A percentile compares a stretch with the other conserved stretches of the same genome.
Conservation (phyloP, 192 early-diverging fungal species). For the Ambispora gerdemannii region DNA sequence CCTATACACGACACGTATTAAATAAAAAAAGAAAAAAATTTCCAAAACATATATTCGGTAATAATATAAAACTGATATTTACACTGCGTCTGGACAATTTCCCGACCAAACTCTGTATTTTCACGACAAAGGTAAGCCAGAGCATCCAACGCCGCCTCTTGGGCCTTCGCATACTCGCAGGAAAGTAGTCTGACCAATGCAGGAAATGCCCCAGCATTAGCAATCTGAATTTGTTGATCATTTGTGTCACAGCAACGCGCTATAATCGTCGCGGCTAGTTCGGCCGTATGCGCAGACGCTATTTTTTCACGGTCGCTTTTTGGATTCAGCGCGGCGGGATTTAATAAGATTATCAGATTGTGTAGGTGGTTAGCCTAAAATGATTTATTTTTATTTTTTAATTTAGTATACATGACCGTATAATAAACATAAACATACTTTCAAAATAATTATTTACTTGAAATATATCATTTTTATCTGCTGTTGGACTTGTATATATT, state of each 20-base stretch:
- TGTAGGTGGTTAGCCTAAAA: constrained; percentile 44
- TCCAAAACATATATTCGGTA: no score
- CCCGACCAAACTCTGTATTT: constrained; percentile 50
- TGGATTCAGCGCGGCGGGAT: constrained; percentile 35
- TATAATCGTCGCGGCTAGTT: constrained; percentile 63
- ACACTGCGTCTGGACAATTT: constrained; percentile 53
- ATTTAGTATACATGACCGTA: not conserved
- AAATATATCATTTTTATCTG: constrained; percentile 50
- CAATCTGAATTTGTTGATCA: constrained; percentile 61
- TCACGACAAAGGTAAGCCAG: constrained; percentile 63
- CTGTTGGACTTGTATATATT: constrained; percentile 55
- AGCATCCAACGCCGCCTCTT: constrained; percentile 77
- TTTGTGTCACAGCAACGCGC: constrained; percentile 56
- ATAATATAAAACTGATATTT: no score
- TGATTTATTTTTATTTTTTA: not conserved
- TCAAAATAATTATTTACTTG: no score
- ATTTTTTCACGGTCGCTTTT: constrained; percentile 36
- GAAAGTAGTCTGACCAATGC: constrained; percentile 55
- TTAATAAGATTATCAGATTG: constrained; percentile 48
- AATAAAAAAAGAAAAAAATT: not conserved
- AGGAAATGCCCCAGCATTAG: constrained; percentile 52
- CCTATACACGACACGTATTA: no score
- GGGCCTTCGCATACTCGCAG: constrained; percentile 57
- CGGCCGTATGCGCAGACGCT: constrained; percentile 49
- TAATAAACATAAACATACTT: no score